phyloP scores from a whole-genome alignment of 768 basidiomycete genomes.

The Leccinum variicolor region DNA sequence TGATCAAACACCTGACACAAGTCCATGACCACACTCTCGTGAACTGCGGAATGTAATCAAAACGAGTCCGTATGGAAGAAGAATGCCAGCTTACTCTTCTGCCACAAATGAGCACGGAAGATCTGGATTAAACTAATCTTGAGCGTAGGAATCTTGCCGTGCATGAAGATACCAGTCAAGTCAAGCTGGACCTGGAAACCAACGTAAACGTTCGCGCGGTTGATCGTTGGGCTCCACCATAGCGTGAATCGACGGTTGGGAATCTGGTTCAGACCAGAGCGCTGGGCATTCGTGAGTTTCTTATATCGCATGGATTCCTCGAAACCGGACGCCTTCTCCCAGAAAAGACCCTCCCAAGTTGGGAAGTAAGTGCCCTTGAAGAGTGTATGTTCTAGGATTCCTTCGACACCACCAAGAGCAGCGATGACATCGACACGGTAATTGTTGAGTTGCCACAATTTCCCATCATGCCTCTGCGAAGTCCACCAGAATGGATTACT shows the following conservation, averaged over 20 bases:
- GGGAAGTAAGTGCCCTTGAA: conserved; percentile 99
- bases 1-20: conserved; percentile 99
- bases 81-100: conserved; percentile 75
- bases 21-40: conserved; percentile 93
- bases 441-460: conserved; percentile 96
- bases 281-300: conserved; percentile 96
- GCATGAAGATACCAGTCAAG: conserved; percentile 97
- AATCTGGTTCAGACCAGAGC: conserved; percentile 96
- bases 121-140: conserved; percentile 99
- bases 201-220: conserved; percentile 98
- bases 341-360: conserved; percentile 98
- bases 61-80: conserved; percentile 5
- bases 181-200: conserved; percentile 99
- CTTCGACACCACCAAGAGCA: conserved; percentile 95
- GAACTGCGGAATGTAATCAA: conserved; percentile 45
- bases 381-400: conserved; percentile 92
- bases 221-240: conserved; percentile 99
- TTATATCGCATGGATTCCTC: conserved; percentile 96
- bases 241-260: conserved; percentile 98
- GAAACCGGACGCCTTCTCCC: conserved; percentile 98
- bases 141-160: conserved; percentile 96
- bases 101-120: conserved; percentile 99
- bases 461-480: conserved; percentile 93
- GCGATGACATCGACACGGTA: conserved; percentile 99
- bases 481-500: conserved; percentile 99